These are phyloP conservation scores for Candida boidinii DNA, from an alignment of 805 yeast genomes.

Conservation along the genomic window DNA sequence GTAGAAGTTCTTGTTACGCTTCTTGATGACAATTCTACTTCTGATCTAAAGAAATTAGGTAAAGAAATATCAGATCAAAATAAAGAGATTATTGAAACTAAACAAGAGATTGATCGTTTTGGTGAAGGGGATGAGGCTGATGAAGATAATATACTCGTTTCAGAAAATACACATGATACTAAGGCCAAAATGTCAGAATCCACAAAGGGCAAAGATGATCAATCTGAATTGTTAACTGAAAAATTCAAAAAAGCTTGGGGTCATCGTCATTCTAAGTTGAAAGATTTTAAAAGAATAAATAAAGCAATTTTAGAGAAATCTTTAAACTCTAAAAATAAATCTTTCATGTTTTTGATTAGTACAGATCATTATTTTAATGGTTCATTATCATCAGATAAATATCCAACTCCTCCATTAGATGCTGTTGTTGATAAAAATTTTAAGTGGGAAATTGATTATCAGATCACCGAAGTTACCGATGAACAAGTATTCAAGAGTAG, in stretches of 20 bases:
- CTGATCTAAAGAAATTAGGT: constrained; percentile 10
- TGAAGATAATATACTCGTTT: no score
- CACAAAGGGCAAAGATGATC: no score
- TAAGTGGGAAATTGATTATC: constrained; percentile 21
- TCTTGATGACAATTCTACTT: constrained; percentile 6
- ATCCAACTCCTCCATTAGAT: constrained; percentile 23
- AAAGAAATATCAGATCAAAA: constrained; percentile 12
- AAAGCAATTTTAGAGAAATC: constrained; percentile 9
- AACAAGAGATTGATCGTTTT: no score
- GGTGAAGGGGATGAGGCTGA: no score
- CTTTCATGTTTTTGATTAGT: constrained; percentile 29
- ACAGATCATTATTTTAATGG: constrained; percentile 29
- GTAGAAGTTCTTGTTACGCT: constrained; percentile 12
- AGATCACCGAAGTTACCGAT: constrained; percentile 12
- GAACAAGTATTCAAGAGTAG: constrained; percentile 4
- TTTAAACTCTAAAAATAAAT: constrained; percentile 6
- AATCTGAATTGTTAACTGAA: constrained; percentile 12
- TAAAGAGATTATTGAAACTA: constrained; percentile 10
- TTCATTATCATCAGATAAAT: constrained; percentile 8
- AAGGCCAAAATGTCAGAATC: no score
- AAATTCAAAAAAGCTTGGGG: constrained; percentile 14
- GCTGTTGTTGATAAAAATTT: constrained; percentile 10
- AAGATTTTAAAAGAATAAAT: constrained; percentile 11
- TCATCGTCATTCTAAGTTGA: constrained; percentile 6
- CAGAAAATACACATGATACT: no score